phyloP scores from a whole-genome alignment of 805 yeast genomes.

The Wickerhamomyces sydowiorum region DNA sequence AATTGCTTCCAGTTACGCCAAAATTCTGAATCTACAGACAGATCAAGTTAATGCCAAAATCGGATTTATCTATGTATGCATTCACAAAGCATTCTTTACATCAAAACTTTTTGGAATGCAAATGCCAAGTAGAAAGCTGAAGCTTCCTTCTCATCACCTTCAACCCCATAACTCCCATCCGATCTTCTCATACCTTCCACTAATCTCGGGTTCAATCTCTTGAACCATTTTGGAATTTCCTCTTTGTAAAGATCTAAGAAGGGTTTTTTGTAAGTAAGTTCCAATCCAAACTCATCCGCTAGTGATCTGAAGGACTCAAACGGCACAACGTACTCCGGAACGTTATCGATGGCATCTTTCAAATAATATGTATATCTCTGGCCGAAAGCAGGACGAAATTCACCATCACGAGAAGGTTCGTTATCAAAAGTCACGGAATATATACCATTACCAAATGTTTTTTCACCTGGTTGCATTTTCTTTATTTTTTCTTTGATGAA shows the following conservation, averaged over 20 bases:
- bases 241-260: conserved; percentile 79
- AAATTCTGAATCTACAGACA: no score
- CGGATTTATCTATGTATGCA: no score
- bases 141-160: conserved; percentile 85
- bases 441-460: conserved; percentile 78
- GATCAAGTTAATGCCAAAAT: no score
- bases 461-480: conserved; percentile 44
- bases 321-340: conserved; percentile 95
- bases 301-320: conserved; percentile 79
- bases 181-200: conserved; percentile 64
- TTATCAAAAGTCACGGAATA: conserved; percentile 80
- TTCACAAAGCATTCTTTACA: no score
- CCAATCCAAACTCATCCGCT: conserved; percentile 79
- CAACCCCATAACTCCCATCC: conserved; percentile 82
- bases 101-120: conserved; percentile 59
- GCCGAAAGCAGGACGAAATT: conserved; percentile 73
- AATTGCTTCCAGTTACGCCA: no score
- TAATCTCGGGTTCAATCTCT: conserved; percentile 52
- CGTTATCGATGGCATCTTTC: conserved; percentile 92
- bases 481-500: conserved; percentile 64
- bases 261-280: conserved; percentile 64
- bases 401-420: conserved; percentile 70
- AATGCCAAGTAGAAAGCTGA: conserved; percentile 81
- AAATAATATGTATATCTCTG: conserved; percentile 76
- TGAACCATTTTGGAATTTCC: conserved; percentile 65